Evolutionary conservation across 768 basidiomycete genomes (phyloP).

Genomic region (Cantharellus cinnabarinus): DNA sequence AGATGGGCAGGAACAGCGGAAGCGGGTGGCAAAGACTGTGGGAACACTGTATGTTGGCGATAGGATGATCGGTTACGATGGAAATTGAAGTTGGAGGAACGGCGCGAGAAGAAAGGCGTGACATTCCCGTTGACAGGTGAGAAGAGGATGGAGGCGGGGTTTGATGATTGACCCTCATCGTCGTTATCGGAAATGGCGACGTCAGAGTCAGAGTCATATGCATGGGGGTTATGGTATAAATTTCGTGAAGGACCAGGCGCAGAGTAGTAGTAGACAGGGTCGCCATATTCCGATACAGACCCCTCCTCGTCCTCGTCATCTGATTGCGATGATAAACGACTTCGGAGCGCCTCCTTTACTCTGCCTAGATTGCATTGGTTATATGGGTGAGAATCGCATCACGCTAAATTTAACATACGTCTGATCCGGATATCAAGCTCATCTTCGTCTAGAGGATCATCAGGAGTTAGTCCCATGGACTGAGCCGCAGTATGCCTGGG

Average conservation of each 20-base stretch:
- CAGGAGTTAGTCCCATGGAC: conserved; percentile 11
- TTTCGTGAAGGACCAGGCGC: background rate
- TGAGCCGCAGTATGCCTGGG: conserved; percentile 43
- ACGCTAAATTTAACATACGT: conserved; percentile 12
- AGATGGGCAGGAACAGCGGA: too few species aligned
- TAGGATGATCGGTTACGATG: background rate
- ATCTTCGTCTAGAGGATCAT: conserved; percentile 19
- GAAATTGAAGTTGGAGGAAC: background rate
- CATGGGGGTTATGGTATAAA: background rate
- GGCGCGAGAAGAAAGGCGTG: background rate
- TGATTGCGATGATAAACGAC: background rate
- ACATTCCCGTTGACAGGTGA: background rate
- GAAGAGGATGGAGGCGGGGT: background rate
- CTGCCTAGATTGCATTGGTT: background rate
- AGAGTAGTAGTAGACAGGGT: background rate
- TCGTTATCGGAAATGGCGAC: background rate
- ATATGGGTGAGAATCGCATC: background rate
- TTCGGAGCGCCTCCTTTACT: background rate
- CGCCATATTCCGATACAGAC: background rate
- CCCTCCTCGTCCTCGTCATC: background rate
- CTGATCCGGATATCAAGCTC: conserved; percentile 18
- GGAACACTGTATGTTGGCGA: too few species aligned
- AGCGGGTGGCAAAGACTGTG: too few species aligned
- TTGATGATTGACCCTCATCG: background rate
- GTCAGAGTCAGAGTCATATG: background rate